These are phyloP conservation scores for Toxicodendron radicans DNA, from an alignment of 345 rosid genomes.

Conservation along the genomic window DNA sequence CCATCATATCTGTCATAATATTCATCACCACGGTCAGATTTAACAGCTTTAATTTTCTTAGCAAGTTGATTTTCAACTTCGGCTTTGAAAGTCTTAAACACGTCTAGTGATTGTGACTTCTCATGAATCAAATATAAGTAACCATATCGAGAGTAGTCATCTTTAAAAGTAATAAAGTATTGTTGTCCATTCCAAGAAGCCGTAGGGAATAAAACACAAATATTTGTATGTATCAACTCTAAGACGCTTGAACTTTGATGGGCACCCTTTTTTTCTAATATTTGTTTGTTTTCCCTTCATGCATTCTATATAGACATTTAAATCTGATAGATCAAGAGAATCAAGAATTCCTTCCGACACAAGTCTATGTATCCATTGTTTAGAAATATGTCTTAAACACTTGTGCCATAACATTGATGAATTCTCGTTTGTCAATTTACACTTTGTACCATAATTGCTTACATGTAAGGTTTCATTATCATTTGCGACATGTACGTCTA, in stretches of 20 bases:
- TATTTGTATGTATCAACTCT: neutral
- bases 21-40: conserved; percentile 13
- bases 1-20: conserved; percentile 7
- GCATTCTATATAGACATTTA: neutral
- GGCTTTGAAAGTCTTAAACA: neutral
- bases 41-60: conserved; percentile 3
- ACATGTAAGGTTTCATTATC: neutral
- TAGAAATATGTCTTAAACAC: neutral
- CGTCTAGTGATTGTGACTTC: neutral
- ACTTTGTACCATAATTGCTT: neutral
- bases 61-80: conserved; percentile 15
- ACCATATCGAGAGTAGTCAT: conserved; percentile 7
- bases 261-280: no score
- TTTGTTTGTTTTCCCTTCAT: conserved; percentile 12
- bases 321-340: neutral
- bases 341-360: neutral
- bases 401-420: neutral
- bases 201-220: neutral
- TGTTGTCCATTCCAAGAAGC: conserved; percentile 13
- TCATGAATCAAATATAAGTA: conserved; percentile 3
- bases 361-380: neutral
- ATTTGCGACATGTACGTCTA: neutral
- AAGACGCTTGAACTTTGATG: neutral
- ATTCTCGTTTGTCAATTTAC: neutral
- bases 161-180: conserved; percentile 10